A percentile compares a stretch with the other conserved stretches of the same genome.
phyloP scores from a whole-genome alignment of 2,329 filamentous ascomycete species.

The Sarocladium oryzae region DNA sequence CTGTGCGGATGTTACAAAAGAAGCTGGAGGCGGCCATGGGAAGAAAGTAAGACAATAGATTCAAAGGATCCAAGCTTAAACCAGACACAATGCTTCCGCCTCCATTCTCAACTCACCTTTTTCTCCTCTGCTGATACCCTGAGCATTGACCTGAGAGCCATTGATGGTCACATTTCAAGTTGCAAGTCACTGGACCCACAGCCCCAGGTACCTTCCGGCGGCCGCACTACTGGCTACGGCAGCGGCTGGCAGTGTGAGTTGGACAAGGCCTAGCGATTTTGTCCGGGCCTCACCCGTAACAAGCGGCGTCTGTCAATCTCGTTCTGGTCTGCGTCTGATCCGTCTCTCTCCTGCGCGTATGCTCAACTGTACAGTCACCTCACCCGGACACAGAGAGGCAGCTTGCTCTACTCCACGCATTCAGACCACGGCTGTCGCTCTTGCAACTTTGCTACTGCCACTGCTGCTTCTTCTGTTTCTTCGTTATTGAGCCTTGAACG shows the following conservation, averaged over 20 bases:
- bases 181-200: background rate
- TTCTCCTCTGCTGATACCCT: too few species aligned
- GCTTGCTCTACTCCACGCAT: too few species aligned
- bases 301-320: background rate
- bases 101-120: too few species aligned
- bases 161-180: too few species aligned
- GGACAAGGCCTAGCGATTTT: background rate
- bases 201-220: background rate
- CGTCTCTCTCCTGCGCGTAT: background rate
- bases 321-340: background rate
- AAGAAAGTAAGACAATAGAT: background rate
- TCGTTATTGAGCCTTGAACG: too few species aligned
- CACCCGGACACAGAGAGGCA: too few species aligned
- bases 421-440: too few species aligned
- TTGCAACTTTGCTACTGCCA: too few species aligned
- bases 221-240: background rate
- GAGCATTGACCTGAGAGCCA: too few species aligned
- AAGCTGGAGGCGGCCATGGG: background rate
- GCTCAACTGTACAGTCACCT: too few species aligned
- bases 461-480: too few species aligned
- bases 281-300: conserved; percentile 7
- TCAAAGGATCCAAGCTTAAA: background rate
- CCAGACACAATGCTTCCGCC: too few species aligned
- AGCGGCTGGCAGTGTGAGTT: background rate
- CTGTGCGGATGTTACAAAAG: background rate